Evolutionary conservation across 768 basidiomycete species (phyloP), one percentile per base, ranked within the genome.

Genomic region (Chalciporus sphaerocephalus): DNA sequence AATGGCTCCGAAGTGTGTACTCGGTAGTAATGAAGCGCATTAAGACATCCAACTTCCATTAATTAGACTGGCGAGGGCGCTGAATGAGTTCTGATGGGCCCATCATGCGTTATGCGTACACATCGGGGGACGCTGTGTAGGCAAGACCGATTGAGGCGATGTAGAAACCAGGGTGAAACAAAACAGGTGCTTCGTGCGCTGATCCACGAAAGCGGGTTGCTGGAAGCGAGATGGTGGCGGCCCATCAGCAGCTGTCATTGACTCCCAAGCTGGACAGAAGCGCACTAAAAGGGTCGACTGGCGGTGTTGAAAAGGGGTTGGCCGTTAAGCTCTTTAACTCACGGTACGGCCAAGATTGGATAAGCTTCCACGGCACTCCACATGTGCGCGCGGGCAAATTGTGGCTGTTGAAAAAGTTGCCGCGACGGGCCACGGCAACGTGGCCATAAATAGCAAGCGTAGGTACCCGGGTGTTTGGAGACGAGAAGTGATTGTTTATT

Each of bases 401-500:
- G 74, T 75, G 60, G 59, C 60, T 51, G 50, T 47, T 42, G 40
- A 47, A 47, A 59, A 64, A 60, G 66, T 67, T 64, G 59, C 69
- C 68, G 56, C 46, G 71, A 67, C 67, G 60, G 64, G 48, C 59
- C 61, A 71, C 74, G 75, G 74, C 69, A 70, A 75, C 68, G 73
- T 67, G 60, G 68, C 70, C 69, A 44, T 51, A 64, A 65, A 56
- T 57, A 57, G 62, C 42, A 54, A 46, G 50, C 42, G 72, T 72
- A 78, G 76, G 78, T 75, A 79, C 76, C 76, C 75, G 78, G 76
- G 67, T 70, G 68, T 68, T 68, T 70, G 69, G 68, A 74, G 65
- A 69, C 65, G 62, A 69, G 51, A 59, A 55, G 50, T 64, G 57
- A 52, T 57, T 55, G 46, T 25, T 53, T 64, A 62, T 56, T 61